phyloP scores from a whole-genome alignment of 345 rosid species.

The Sonneratia caseolaris region DNA sequence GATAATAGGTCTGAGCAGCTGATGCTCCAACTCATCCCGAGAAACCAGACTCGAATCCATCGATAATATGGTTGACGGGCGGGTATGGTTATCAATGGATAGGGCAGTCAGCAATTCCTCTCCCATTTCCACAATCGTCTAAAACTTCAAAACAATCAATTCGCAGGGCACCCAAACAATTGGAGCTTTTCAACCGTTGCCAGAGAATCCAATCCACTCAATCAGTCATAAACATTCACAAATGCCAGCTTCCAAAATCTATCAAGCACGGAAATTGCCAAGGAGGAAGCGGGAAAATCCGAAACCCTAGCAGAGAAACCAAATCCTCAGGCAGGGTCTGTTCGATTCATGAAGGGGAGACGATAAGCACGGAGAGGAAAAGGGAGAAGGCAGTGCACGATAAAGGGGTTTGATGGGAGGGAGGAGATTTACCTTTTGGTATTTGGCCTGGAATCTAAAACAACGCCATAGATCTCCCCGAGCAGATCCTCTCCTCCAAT shows the following conservation, averaged over 20 bases:
- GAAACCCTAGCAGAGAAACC: constrained; percentile 2
- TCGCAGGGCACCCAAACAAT: no score
- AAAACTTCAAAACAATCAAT: constrained; percentile 1
- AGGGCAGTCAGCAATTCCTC: constrained; percentile 34
- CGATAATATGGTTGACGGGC: constrained; percentile 30
- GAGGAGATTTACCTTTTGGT: not conserved
- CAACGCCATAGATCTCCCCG: constrained; percentile 4
- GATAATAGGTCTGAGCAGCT: constrained; percentile 27
- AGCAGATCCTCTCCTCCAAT: constrained; percentile 6
- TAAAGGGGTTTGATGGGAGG: not conserved
- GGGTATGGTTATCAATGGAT: constrained; percentile 39
- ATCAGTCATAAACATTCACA: not conserved
- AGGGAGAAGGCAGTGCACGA: not conserved
- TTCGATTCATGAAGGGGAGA: not conserved
- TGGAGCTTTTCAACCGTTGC: not conserved
- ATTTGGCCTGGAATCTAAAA: not conserved
- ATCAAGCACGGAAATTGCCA: not conserved
- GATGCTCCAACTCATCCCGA: constrained; percentile 38
- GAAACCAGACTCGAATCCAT: constrained; percentile 36
- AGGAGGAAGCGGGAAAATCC: not conserved
- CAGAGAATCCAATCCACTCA: not conserved
- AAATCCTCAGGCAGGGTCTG: not conserved
- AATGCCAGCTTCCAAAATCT: not conserved
- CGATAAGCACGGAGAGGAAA: not conserved
- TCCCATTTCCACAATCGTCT: constrained; percentile 22